Evolutionary conservation across 202 grass and related monocot genomes (phyloP).

Genomic region (Panicum hallii): DNA sequence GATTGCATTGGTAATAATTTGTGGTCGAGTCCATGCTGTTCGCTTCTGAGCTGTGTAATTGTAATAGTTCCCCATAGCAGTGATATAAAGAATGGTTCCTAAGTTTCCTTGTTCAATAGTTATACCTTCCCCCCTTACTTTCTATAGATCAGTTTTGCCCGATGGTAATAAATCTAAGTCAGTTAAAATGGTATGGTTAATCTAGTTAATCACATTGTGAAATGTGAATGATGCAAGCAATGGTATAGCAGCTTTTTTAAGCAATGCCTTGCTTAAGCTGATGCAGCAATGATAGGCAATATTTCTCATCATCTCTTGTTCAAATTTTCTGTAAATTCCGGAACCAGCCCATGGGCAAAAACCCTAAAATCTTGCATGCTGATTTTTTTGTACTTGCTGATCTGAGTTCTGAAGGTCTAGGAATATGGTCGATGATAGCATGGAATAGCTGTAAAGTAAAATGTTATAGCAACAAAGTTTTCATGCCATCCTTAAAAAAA

Average conservation of each 20-base stretch:
- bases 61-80: slow-evolving; percentile 55
- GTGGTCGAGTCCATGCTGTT: slow-evolving; percentile 51
- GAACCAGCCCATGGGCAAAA: background rate
- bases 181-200: background rate
- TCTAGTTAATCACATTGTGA: background rate
- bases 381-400: background rate
- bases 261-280: slow-evolving; percentile 19
- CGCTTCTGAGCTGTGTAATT: slow-evolving; percentile 61
- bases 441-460: background rate
- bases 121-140: slow-evolving; percentile 20
- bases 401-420: background rate
- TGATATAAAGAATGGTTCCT: slow-evolving; percentile 52
- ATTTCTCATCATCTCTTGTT: background rate
- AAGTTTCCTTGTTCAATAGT: slow-evolving; percentile 45
- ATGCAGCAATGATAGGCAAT: background rate
- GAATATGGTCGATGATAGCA: background rate
- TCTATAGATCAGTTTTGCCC: slow-evolving; percentile 49
- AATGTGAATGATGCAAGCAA: slow-evolving; percentile 15
- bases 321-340: background rate
- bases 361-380: background rate
- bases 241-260: background rate
- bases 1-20: slow-evolving; percentile 61
- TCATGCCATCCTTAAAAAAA: background rate
- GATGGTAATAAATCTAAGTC: slow-evolving; percentile 39
- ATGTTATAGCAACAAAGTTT: background rate